Evolutionary conservation across 2,329 filamentous ascomycete species (phyloP).

Genomic region (Fusarium chaquense): DNA sequence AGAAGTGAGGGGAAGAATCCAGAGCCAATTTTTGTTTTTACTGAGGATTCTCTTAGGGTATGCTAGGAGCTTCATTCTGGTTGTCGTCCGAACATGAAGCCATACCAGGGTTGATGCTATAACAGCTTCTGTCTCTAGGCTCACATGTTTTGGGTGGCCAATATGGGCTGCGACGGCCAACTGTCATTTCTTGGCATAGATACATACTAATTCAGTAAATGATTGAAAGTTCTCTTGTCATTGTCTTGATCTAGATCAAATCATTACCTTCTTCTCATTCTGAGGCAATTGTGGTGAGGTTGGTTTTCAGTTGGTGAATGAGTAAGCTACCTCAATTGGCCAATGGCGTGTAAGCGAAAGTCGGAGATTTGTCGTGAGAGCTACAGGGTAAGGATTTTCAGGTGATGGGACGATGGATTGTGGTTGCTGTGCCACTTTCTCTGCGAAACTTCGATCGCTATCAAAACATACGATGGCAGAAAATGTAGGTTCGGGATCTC

Average conservation of each 20-base stretch:
- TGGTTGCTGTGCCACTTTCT: not conserved
- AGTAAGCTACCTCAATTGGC: conserved; percentile 2
- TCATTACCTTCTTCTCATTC: not conserved
- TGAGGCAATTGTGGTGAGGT: not conserved
- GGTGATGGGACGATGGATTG: not conserved
- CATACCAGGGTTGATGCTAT: not conserved
- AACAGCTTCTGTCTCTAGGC: not conserved
- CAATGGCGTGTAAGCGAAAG: conserved; percentile 32
- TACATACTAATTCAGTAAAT: too few species aligned
- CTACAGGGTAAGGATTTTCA: not conserved
- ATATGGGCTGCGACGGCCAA: not conserved
- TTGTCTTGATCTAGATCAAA: not conserved
- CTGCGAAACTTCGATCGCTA: not conserved
- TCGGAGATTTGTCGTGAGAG: not conserved
- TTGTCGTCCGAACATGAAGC: not conserved
- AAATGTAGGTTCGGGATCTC: not conserved
- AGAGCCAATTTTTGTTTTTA: not conserved
- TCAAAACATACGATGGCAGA: not conserved
- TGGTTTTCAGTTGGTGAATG: conserved; percentile 5
- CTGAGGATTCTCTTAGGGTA: not conserved
- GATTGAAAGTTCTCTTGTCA: not conserved
- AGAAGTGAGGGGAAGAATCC: not conserved
- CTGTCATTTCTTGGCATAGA: not conserved
- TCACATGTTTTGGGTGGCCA: too few species aligned
- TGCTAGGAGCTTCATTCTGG: not conserved